Evolutionary conservation across 768 basidiomycete species (phyloP).

Genomic region (Rhodotorula babjevae): DNA sequence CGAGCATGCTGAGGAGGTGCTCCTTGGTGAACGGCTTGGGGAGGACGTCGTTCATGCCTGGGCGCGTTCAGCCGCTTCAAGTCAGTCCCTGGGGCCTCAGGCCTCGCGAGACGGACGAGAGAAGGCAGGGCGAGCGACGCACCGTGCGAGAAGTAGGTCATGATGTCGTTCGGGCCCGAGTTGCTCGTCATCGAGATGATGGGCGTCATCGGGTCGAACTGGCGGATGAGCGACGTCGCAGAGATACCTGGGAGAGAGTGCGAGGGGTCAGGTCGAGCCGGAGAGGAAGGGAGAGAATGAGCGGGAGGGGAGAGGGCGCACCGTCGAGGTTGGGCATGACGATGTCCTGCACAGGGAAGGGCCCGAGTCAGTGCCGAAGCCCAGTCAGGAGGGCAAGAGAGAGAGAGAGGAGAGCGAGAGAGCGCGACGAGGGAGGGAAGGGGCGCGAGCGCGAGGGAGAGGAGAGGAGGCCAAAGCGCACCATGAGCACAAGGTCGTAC

Average conservation of each 20-base stretch:
- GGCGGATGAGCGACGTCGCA: conserved; percentile 86
- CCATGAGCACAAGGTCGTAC: conserved; percentile 95
- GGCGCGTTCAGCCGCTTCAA: not conserved
- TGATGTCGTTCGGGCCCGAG: conserved; percentile 84
- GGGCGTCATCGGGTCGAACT: conserved; percentile 90
- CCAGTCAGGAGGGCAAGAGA: not conserved
- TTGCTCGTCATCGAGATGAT: conserved; percentile 99
- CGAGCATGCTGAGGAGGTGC: conserved; percentile 83
- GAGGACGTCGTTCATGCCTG: conserved; percentile 92
- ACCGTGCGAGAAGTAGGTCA: conserved; percentile 80
- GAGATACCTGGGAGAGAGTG: conserved; percentile 64
- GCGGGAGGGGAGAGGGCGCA: not conserved
- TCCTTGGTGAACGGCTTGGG: conserved; percentile 97
- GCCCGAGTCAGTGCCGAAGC: not conserved
- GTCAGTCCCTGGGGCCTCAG: too few species aligned
- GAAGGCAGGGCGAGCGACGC: conserved; percentile 18
- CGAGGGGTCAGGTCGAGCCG: too few species aligned
- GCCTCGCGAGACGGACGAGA: not conserved
- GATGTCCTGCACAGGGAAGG: conserved; percentile 63
- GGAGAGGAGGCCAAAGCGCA: too few species aligned
- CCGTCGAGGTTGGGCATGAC: conserved; percentile 61
- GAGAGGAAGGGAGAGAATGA: too few species aligned
- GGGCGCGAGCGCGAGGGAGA: not conserved
- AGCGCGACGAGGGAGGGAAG: too few species aligned
- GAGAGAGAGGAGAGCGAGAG: not conserved